These are phyloP conservation scores for Fusarium sarcochroum DNA, from an alignment of 2,329 filamentous ascomycete genomes.

Conservation along the genomic window DNA sequence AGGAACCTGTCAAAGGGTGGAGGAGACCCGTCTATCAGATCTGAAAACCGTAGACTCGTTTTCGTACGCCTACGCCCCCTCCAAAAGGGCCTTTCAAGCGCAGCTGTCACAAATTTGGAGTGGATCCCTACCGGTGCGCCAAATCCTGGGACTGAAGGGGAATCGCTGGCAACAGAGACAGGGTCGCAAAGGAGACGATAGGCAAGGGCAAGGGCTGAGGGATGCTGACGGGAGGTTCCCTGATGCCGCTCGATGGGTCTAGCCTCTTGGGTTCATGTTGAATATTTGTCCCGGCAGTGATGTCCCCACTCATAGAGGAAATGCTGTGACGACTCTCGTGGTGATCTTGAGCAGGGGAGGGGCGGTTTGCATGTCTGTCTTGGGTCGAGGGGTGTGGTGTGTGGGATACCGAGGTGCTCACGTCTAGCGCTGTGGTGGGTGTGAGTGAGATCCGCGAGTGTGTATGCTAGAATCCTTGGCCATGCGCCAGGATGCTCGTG, in stretches of 20 bases:
- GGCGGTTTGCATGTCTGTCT: conserved; percentile 26
- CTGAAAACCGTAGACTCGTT: conserved; percentile 44
- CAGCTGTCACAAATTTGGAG: conserved; percentile 49
- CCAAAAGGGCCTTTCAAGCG: conserved; percentile 38
- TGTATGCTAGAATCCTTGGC: conserved; percentile 44
- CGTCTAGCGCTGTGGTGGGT: conserved; percentile 32
- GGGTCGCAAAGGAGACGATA: conserved; percentile 38
- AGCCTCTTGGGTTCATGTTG: conserved; percentile 36
- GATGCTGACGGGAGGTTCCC: conserved; percentile 45
- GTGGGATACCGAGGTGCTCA: conserved; percentile 19
- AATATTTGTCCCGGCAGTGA: conserved; percentile 47
- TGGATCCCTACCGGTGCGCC: conserved; percentile 42
- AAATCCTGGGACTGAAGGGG: conserved; percentile 47
- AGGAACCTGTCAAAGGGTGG: conserved; percentile 48
- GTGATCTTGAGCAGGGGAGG: conserved; percentile 45
- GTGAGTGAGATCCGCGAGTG: conserved; percentile 46
- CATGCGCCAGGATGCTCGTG: conserved; percentile 46
- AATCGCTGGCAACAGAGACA: conserved; percentile 36
- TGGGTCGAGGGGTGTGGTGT: conserved; percentile 27
- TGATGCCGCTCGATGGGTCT: conserved; percentile 42
- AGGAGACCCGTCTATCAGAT: conserved; percentile 50
- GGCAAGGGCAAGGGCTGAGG: conserved; percentile 38
- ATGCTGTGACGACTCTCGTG: conserved; percentile 41
- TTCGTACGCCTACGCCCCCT: conserved; percentile 44
- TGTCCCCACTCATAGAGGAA: conserved; percentile 37